Base-by-base conservation (phyloP, 352 stramenopile genomes). In the Phytophthora agathidicida region DNA sequence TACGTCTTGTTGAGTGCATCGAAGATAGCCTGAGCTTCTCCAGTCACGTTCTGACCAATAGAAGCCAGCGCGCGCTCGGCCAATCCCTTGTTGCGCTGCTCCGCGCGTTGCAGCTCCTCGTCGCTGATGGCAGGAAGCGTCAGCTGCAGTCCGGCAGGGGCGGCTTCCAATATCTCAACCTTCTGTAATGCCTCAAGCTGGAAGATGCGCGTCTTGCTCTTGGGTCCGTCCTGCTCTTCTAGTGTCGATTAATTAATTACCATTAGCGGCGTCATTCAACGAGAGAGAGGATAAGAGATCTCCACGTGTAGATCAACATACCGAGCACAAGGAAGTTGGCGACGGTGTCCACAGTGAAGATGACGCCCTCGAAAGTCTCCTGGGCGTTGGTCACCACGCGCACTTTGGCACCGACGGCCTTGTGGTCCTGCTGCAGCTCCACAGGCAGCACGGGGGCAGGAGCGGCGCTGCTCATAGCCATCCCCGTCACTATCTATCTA, bases 1-100 rank as follows among this genome's bases (percentile, higher is more conserved):
- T 83, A 94, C 73, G 87, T 96, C 67, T 96, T 96, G 73, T 93
- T 94, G 38, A 96, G 81, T 27, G 85, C 85, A 53, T 96, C 86
- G 41, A 96, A 96, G 63, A 94, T 90, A 30, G 67, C 58, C 52
- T 96, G 87, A 22, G 85, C 85, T 48, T 92, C 75, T 2, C 62
- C 55, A 5, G 71, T 73, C 39, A 96, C 87, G 39, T 72, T 75
- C 68, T 89, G 86, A 46, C 87, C 87, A 37, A 94, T 94, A 19
- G 85, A 93, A 14, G 85, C 85, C 33, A 94, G 61, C 17, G 83
- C 85, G 13, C 79, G 79, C 69, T 90, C 75, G 0, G 83, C 81
- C 16, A 85, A 54, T 5, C 53, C 68, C 63, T 89, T 92, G 62
- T 90, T 92, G 32, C 80, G 75, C 70, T 90, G 75, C 69, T 94